These are phyloP conservation scores for Rhododendron simsii DNA, from an alignment of 148 eudicot species.

Conservation along the genomic window DNA sequence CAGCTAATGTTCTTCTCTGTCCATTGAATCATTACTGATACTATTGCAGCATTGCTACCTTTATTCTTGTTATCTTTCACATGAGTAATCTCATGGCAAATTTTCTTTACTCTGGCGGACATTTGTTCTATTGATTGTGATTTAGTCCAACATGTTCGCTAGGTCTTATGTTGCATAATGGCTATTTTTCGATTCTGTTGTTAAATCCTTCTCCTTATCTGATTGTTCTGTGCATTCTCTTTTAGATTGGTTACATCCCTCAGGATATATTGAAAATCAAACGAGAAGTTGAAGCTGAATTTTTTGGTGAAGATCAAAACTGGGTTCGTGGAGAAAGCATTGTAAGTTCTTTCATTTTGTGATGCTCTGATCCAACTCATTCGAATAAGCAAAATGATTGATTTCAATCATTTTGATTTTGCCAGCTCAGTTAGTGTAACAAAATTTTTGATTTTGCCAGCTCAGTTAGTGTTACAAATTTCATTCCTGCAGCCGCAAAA, in stretches of 20 bases:
- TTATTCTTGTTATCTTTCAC: not conserved
- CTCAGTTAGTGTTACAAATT: not conserved
- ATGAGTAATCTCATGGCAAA: not conserved
- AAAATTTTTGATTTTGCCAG: no score
- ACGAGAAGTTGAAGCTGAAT: constrained; percentile 69
- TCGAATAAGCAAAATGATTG: no score
- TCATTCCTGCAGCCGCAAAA: constrained; percentile 30
- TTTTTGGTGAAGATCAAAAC: constrained; percentile 61
- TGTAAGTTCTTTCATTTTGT: constrained; percentile 31
- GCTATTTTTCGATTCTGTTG: not conserved
- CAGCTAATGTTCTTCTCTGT: not conserved
- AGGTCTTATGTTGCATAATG: not conserved
- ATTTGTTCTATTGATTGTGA: no score
- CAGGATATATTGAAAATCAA: constrained; percentile 67
- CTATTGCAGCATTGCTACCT: no score
- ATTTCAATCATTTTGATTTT: no score
- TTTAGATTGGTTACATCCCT: constrained; percentile 46
- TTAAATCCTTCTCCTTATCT: not conserved
- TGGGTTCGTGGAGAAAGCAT: constrained; percentile 72
- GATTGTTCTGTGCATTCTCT: not conserved
- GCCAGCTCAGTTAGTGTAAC: not conserved
- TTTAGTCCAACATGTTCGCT: no score
- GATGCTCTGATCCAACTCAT: no score
- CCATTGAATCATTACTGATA: not conserved
- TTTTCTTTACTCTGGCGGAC: no score